Conservation (phyloP, 352 stramenopile genomes). For the Phytophthora rubi region DNA sequence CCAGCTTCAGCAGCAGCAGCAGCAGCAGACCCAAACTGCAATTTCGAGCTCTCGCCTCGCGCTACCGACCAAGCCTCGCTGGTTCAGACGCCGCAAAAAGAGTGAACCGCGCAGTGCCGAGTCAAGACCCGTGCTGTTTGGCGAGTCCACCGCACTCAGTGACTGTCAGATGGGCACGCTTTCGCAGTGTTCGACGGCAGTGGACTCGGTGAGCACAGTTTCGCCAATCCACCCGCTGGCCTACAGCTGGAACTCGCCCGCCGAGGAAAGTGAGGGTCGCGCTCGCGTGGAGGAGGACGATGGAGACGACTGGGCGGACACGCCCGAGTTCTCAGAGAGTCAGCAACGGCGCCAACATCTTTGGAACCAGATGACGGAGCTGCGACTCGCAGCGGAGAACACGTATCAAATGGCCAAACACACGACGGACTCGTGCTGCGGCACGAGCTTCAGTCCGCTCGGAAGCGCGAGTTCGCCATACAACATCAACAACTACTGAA, state of each 20-base stretch:
- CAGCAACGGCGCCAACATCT: constrained; percentile 36
- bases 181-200: constrained; percentile 36
- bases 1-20: constrained; percentile 27
- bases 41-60: background rate
- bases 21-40: constrained; percentile 3
- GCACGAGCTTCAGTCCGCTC: constrained; percentile 25
- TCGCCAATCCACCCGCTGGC: constrained; percentile 31
- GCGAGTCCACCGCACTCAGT: constrained; percentile 29
- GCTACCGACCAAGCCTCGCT: constrained; percentile 23
- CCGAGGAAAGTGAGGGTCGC: constrained; percentile 26
- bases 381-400: constrained; percentile 51
- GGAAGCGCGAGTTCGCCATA: constrained; percentile 14
- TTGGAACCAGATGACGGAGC: constrained; percentile 52
- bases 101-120: constrained; percentile 18
- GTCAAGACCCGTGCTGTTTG: constrained; percentile 28
- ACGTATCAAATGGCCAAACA: constrained; percentile 52
- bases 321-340: constrained; percentile 39
- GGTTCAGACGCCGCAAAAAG: constrained; percentile 39
- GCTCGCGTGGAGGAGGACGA: constrained; percentile 39
- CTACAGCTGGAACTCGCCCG: constrained; percentile 34
- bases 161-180: constrained; percentile 32
- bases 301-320: constrained; percentile 40
- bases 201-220: constrained; percentile 17
- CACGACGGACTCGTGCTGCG: constrained; percentile 43
- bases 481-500: constrained; percentile 5